These are phyloP conservation scores for Tricholomella constricta DNA, from an alignment of 768 basidiomycete species.

Conservation along the genomic window DNA sequence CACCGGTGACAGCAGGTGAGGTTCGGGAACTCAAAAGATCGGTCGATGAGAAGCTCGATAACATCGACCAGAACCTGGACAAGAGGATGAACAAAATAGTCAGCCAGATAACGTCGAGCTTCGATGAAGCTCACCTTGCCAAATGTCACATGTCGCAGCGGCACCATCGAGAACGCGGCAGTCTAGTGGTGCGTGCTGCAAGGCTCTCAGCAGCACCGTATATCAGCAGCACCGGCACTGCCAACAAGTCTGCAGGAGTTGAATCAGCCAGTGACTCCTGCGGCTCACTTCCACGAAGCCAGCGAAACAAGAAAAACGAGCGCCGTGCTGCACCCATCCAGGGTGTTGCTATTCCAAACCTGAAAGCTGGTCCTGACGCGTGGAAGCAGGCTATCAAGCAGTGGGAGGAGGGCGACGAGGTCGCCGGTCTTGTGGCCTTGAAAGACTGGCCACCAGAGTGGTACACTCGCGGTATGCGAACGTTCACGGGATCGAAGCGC, in stretches of 20 bases:
- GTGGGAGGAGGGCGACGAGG: neutral
- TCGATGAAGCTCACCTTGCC: too few relatives aligned
- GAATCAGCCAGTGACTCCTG: neutral
- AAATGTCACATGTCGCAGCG: neutral
- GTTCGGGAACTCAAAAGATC: neutral
- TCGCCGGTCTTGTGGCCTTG: neutral
- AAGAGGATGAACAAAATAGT: neutral
- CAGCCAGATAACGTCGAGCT: too few relatives aligned
- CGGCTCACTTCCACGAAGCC: neutral
- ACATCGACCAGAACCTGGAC: too few relatives aligned
- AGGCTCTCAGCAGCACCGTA: too few relatives aligned
- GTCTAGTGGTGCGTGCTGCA: too few relatives aligned
- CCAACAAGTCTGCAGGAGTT: too few relatives aligned
- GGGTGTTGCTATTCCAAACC: conserved; percentile 6
- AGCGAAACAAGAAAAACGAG: neutral
- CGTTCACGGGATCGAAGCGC: too few relatives aligned
- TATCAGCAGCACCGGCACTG: too few relatives aligned
- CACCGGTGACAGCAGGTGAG: neutral
- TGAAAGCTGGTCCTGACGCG: neutral
- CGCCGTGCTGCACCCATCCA: too few relatives aligned
- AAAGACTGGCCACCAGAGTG: conserved; percentile 10
- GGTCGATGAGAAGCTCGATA: neutral
- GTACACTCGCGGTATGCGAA: too few relatives aligned
- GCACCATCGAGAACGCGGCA: too few relatives aligned
- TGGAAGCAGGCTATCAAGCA: conserved; percentile 9